Evolutionary conservation across 2,329 filamentous ascomycete species (phyloP).

Genomic region (Bipolaris cookei): DNA sequence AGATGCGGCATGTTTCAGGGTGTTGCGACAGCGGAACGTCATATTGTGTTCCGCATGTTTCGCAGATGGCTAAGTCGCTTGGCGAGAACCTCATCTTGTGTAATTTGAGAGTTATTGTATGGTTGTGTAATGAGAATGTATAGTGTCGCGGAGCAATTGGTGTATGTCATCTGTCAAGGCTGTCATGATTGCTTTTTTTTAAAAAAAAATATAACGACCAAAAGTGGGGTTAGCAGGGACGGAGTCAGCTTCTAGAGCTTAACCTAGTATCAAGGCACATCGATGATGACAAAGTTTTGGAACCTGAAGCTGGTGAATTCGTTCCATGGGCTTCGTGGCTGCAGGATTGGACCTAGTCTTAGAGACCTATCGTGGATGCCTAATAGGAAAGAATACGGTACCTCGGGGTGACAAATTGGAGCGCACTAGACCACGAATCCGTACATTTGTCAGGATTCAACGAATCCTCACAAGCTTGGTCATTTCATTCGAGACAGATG

Average conservation of each 20-base stretch:
- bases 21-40: conserved; percentile 58
- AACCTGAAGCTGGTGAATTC: neutral
- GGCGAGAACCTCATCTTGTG: conserved; percentile 38
- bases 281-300: neutral
- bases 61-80: conserved; percentile 64
- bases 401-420: neutral
- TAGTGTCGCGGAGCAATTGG: neutral
- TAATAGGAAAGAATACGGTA: neutral
- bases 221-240: conserved; percentile 13
- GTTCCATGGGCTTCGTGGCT: neutral
- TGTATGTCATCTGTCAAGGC: neutral
- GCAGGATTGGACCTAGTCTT: neutral
- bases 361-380: neutral
- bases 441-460: neutral
- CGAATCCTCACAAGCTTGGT: neutral
- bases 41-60: conserved; percentile 74
- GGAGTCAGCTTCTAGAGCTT: conserved; percentile 1
- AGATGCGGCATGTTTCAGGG: conserved; percentile 69
- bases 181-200: conserved; percentile 2
- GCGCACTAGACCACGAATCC: neutral
- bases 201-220: conserved; percentile 1
- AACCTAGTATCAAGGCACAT: neutral
- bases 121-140: neutral
- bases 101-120: neutral
- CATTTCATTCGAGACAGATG: neutral